These are phyloP conservation scores for Jimgerdemannia lactiflua DNA, from an alignment of 192 early-diverging fungal species.

Conservation along the genomic window DNA sequence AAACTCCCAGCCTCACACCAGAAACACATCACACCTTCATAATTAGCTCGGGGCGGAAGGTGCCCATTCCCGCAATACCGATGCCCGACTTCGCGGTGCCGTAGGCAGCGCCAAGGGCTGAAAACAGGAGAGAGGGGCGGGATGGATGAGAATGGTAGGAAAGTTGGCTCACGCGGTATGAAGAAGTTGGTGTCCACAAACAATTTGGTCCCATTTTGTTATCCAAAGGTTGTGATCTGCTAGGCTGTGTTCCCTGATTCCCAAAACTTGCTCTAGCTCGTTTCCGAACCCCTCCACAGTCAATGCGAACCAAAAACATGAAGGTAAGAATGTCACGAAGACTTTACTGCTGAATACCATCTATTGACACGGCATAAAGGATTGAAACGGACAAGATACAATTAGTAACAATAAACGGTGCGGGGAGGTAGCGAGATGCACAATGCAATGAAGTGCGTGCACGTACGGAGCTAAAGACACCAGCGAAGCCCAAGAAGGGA, in stretches of 20 bases:
- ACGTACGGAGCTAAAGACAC: neutral
- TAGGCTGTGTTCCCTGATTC: too few relatives aligned
- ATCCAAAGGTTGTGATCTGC: too few relatives aligned
- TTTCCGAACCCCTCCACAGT: neutral
- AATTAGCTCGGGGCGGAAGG: conserved; percentile 83
- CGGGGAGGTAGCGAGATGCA: neutral
- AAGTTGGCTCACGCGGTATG: neutral
- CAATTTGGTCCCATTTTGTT: too few relatives aligned
- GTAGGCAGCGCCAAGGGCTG: conserved; percentile 90
- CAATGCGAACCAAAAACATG: neutral
- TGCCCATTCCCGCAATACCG: conserved; percentile 85
- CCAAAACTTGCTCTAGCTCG: too few relatives aligned
- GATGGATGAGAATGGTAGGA: neutral
- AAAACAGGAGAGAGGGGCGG: neutral
- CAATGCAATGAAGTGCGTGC: too few relatives aligned
- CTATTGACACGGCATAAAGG: neutral
- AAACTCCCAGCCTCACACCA: neutral
- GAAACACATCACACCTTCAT: conserved; percentile 49
- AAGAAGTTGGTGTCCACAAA: too few relatives aligned
- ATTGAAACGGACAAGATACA: neutral
- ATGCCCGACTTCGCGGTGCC: conserved; percentile 92
- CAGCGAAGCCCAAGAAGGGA: conserved; percentile 2
- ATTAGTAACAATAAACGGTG: neutral
- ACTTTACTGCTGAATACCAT: conserved; percentile 29
- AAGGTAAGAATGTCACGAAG: neutral